Conservation (phyloP, 495 filamentous ascomycete genomes). For the Penicillium pancosmium region DNA sequence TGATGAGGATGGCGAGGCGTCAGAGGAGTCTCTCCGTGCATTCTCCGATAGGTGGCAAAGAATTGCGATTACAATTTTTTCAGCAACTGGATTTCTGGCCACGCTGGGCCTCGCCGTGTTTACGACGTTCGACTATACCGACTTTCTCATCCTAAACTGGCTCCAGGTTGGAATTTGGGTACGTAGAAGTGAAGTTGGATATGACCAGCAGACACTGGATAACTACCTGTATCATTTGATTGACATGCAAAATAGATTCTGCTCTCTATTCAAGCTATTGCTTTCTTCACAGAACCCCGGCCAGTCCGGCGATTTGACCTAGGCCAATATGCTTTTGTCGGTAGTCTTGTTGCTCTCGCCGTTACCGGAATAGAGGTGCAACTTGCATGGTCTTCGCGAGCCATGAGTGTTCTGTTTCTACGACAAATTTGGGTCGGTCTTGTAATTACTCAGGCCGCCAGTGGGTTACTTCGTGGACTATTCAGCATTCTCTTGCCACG, state of each 20-base stretch:
- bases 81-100: constrained; percentile 18
- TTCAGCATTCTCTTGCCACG: constrained; percentile 57
- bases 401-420: constrained; percentile 1
- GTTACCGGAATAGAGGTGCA: constrained; percentile 23
- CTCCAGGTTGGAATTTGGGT: constrained; percentile 42
- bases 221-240: background rate
- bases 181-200: constrained; percentile 16
- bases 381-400: constrained; percentile 18
- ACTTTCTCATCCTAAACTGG: constrained; percentile 30
- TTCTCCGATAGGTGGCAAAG: constrained; percentile 37
- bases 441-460: constrained; percentile 23
- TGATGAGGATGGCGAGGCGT: constrained; percentile 37
- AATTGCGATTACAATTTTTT: constrained; percentile 23
- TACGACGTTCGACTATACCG: constrained; percentile 13
- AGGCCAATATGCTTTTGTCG: constrained; percentile 33
- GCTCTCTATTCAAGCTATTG: constrained; percentile 35
- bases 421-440: constrained; percentile 22
- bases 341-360: constrained; percentile 27
- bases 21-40: constrained; percentile 29
- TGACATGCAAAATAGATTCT: constrained; percentile 22
- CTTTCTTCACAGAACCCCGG: constrained; percentile 39
- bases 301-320: constrained; percentile 34
- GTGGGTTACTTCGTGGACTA: constrained; percentile 33
- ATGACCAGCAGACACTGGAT: background rate
- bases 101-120: constrained; percentile 30